Evolutionary conservation across 495 filamentous ascomycete species (phyloP), one percentile per base, ranked within the genome.

Genomic region (Lepraria neglecta): DNA sequence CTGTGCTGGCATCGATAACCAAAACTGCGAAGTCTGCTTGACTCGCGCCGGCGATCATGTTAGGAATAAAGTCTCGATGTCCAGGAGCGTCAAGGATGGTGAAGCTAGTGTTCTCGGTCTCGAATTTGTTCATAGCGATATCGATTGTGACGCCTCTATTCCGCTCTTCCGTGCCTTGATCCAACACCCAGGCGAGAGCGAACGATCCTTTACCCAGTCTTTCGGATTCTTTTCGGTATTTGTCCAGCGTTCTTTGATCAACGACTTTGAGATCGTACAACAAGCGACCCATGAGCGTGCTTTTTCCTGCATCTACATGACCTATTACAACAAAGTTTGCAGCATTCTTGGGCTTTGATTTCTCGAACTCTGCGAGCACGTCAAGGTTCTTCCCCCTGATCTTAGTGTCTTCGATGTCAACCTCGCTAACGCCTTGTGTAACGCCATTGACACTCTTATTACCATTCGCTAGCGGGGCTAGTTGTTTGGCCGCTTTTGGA

Each of bases 281-380:
- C n/a, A 98, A 75, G 17, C 94, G 84, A 11, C 94, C 94, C 95
- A 97, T 97, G 19, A 98, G 78, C 17, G 94, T 98, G 74, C 91
- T 96, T 74, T 98, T 98, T 33, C 94, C 94, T 47, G 92, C 91
- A 74, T 98, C 94, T 50, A 98, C 94, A 73, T 98, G 94, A 42
- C 94, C 91, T 92, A 98, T 92, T 6, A 98, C 94, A 14, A 97
- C 92, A 75, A 98, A 97, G 67, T 90, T 97, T 52, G 90, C 91
- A 42, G 82, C 83, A 59, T 87, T 87, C 73, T 97, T 98, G 64
- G 77, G 77, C 44, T 83, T 84, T 27, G 81, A 78, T 61, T 87
- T 91, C 67, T 86, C 81, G 67, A 88, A 94, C 65, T 92, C 92
- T 47, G 84, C 82, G 12, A 92, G 66, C 6, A 97, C 91, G 70